Evolutionary conservation across 2,329 filamentous ascomycete species (phyloP), one percentile per base, ranked within the genome.

Genomic region (Talaromyces sp.): DNA sequence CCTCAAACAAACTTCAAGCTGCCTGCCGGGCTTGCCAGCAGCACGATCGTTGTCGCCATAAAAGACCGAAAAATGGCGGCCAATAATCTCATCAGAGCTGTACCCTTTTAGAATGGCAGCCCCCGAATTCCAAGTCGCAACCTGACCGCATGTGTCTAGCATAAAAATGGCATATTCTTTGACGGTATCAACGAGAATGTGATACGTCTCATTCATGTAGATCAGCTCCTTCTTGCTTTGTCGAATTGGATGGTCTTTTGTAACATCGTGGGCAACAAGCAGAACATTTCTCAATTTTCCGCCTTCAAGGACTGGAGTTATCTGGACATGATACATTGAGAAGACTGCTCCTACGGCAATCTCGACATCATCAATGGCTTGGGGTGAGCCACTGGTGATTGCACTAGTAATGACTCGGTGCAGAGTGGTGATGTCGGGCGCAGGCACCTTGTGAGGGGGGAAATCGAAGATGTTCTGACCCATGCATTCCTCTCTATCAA

Each of bases 151-250:
- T 0, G 81, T 77, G 57, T 85, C 83, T 29, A 86, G 76, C 73
- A 86, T 81, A 66, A 86, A 88, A 62, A 87, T 87, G 60, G 84
- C 84, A 65, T 85, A 86, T 62, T 86, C 83, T 69, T 82, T 84
- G 65, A 86, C 82, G 0, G 80, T 83, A 63, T 87, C 81, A 38
- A 87, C 77, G 32, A 88, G 74, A 43, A 86, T 82, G n/a, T 82
- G 82, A 67, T 86, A 86, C 4, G 79, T 80, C 65, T 85, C 81
- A 65, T 80, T 80, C 57, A 75, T 70, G 66, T 81, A 79, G 58
- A 78, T 67, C 58, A 80, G 76, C 53, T 62, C 60, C 50, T 56
- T 59, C 21, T 57, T 56, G 53, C 29, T 57, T 46, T 62, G 52
- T 11, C 72, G 72, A 61, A 70, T 72, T 27, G 62, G 43, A 7